Percentiles rank a stretch among this genome's conserved stretches.
Evolutionary conservation across 1,284 basidiomycete species (phyloP).

Genomic region (Ganoderma lingzhi): DNA sequence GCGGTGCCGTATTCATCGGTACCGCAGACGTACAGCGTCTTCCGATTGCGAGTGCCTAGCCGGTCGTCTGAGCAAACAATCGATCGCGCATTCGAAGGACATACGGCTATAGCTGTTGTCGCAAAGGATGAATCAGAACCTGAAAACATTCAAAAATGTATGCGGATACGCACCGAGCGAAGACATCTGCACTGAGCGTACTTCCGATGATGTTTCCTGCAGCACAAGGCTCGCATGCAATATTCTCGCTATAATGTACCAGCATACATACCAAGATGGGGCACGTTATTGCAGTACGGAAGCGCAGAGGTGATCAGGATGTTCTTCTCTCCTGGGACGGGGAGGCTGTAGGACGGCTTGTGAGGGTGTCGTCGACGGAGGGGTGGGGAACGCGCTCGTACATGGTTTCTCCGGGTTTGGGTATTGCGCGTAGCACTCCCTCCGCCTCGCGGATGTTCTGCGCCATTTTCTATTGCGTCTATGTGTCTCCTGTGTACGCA

Average conservation of each 20-base stretch:
- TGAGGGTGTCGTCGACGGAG: neutral
- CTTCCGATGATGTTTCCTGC: constrained; percentile 98
- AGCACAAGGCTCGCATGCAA: constrained; percentile 2
- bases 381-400: constrained; percentile 26
- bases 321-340: constrained; percentile 86
- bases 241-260: constrained; percentile 11
- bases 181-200: constrained; percentile 95
- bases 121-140: constrained; percentile 36
- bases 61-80: constrained; percentile 1
- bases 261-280: constrained; percentile 81
- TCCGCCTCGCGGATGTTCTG: constrained; percentile 72
- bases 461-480: constrained; percentile 50
- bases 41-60: constrained; percentile 77
- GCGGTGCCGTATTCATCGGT: constrained; percentile 99
- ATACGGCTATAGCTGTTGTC: constrained; percentile 70
- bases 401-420: constrained; percentile 46
- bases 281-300: constrained; percentile 99
- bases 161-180: constrained; percentile 77
- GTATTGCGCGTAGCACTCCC: constrained; percentile 62
- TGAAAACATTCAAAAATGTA: constrained; percentile 26
- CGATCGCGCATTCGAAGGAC: constrained; percentile 32
- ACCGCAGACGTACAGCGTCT: constrained; percentile 90
- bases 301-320: constrained; percentile 95
- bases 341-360: constrained; percentile 61
- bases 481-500: neutral